Base-by-base conservation (phyloP, 129 eudicot species). In the Oenanthe sinensis region DNA sequence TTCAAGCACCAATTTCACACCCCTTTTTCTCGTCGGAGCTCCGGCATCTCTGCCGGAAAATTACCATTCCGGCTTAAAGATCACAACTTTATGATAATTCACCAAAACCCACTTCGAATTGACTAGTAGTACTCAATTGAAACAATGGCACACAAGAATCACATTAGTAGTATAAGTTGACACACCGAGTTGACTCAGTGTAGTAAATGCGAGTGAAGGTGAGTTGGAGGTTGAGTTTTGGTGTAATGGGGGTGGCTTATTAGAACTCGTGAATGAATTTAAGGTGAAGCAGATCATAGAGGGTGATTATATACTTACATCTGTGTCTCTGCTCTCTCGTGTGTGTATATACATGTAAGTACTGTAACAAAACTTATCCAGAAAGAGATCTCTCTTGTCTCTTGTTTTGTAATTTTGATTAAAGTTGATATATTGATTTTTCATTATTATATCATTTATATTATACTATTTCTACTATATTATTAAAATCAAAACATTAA, bases 31-130 rank as follows among this genome's bases (percentile, higher is more conserved):
- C 88, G 75, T 73, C 87, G 87, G 87, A 88, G 91, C 89, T 85
- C 97, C 91, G 93, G 90, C 91, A 5, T 80, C 47, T 1, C 77
- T 44, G 62, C 89, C 83, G 74, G 77, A 74, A 79, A 73, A 74
- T 68, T 83, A 79, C 78, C 88, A 84, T 84, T 60, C 24, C 75
- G 24, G 39, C 37, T 48, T 48, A 75, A 16, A 77, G 82, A 79
- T 40, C 78, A 70, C 46, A 63, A 26, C 37, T 52, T 49, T 58
- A 28, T 15, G 62, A 84, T 4, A 72, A 85, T 68, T 78, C 77
- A 43, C 45, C 46, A 82, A 76, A 69, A 50, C 86, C 85, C 87
- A 77, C 40, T 82, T 76, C 49, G 17, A 75, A 76, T 72, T 72
- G n/a, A n/a, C n/a, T n/a, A n/a, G n/a, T n/a, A n/a, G 3, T 8